Evolutionary conservation across 129 eudicot species (phyloP).

Genomic region (Centrapalus pauciflorus): DNA sequence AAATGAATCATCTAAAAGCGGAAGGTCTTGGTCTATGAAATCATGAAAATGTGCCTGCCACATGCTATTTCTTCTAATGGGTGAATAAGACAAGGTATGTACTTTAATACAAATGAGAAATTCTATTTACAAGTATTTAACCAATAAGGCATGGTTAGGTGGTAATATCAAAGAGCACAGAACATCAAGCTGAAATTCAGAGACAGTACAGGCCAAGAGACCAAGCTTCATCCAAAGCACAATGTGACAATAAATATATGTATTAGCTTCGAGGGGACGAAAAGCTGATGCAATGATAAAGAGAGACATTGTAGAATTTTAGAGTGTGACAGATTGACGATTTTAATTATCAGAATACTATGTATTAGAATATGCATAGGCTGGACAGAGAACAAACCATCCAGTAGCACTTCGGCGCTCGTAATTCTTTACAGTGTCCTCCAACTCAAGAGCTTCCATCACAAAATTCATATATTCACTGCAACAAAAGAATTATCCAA

Average conservation of each 20-base stretch:
- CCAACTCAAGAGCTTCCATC: slow-evolving; percentile 83
- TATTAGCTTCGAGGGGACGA: not conserved
- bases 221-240: not conserved
- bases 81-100: not conserved
- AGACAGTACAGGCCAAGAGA: not conserved
- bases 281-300: not conserved
- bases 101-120: not conserved
- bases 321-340: slow-evolving; percentile 18
- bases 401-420: slow-evolving; percentile 51
- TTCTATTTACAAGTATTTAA: not conserved
- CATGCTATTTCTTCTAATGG: not conserved
- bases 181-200: not conserved
- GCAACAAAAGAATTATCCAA: slow-evolving; percentile 23
- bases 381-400: slow-evolving; percentile 49
- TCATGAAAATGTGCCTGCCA: not conserved
- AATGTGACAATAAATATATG: not conserved
- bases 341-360: not conserved
- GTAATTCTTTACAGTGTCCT: slow-evolving; percentile 84
- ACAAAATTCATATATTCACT: slow-evolving; percentile 82
- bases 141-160: not conserved
- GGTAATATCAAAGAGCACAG: not conserved
- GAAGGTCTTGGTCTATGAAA: not conserved
- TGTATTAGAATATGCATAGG: slow-evolving; percentile 1
- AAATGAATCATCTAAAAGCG: not conserved
- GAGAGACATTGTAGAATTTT: not conserved